Base-by-base conservation (phyloP, 1,284 basidiomycete genomes). In the Melampsora larici-populina region DNA sequence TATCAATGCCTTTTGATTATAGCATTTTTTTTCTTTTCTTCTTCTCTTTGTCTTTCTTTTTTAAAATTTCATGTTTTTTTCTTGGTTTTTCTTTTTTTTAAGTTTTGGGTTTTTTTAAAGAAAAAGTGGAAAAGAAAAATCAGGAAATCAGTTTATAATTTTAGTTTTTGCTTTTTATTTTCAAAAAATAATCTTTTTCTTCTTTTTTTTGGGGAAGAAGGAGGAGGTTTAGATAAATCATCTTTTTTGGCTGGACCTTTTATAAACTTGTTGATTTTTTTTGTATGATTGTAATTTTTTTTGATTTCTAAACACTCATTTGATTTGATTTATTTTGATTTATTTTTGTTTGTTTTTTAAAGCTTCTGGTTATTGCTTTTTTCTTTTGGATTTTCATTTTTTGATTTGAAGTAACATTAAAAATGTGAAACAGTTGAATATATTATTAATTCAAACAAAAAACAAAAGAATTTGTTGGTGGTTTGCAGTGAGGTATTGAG, bases 261-360 rank as follows among this genome's bases (percentile, higher is more conserved):
- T 43, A 36, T 36, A 36, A 36, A 4, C 9, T 36, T 36, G 36
- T 11, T 60, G 15, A 58, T 24, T 29, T 60, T 11, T 60, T 60
- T 29, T 24, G 29, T 29, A n/a, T 24, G 8, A n/a, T 29, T 29
- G 29, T 60, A 60, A 24, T 29, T 60, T 60, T 24, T 60, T 60
- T 60, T 29, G n/a, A 9, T 60, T 60, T 60, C n/a, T n/a, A 60
- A 60, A 60, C n/a, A 60, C 29, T 29, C 55, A 9, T 60, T 60
- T 60, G 18, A 60, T 24, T 60, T 60, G 1, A 15, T 60, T 21
- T 11, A 8, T 58, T 58, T n/a, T n/a, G n/a, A n/a, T n/a, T n/a
- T n/a, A n/a, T n/a, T n/a, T n/a, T n/a, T n/a, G n/a, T n/a, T n/a
- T n/a, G n/a, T n/a, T n/a, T n/a, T n/a, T n/a, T n/a, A n/a, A n/a